Base-by-base conservation (phyloP, 2,329 filamentous ascomycete genomes). In the Aspergillus aculeatinus region DNA sequence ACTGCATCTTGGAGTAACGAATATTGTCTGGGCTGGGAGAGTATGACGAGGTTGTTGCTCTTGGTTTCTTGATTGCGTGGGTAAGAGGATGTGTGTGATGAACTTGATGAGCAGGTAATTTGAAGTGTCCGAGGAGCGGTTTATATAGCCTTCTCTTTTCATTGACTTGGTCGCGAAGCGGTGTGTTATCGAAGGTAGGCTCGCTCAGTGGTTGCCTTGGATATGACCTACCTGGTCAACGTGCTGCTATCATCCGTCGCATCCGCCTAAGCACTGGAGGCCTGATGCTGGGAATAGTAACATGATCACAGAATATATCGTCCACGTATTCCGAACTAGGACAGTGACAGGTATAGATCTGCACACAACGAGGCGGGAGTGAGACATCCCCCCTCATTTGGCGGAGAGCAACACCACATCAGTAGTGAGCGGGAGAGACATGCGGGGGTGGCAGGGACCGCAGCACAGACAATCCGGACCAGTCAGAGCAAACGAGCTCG, bases 1-100 rank as follows among this genome's bases (percentile, higher is more conserved):
- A 63, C 62, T 73, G 72, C 72, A 74, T 74, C 58, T 52, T 67
- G 61, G 23, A 7, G 27, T 5, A 19, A 21, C 16, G 42, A 11
- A 23, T 29, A 12, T 27, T 42, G 10, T 16, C 19, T 29, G 33
- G 33, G 33, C 0, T 48, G 11, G 27, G n/a, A 29, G 19, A 31
- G 16, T 52, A n/a, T 16, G 12, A 12, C 25, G 33, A 16, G 4
- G 5, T 48, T 33, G 12, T 50, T 29, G 2, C 5, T 39, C 5
- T 29, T 50, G n/a, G 23, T 27, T 16, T 31, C n/a, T 33, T n/a
- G 27, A 3, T 29, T 9, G 27, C 27, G 27, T 19, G 14, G 23
- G 21, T 23, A 47, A 27, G 29, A 47, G 19, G 21, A 29, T 27
- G 39, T 25, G 35, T 11, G 56, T 35, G 39, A 14, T n/a, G 42